Base-by-base conservation (phyloP, 148 eudicot species). In the Rhododendron williamsianum region DNA sequence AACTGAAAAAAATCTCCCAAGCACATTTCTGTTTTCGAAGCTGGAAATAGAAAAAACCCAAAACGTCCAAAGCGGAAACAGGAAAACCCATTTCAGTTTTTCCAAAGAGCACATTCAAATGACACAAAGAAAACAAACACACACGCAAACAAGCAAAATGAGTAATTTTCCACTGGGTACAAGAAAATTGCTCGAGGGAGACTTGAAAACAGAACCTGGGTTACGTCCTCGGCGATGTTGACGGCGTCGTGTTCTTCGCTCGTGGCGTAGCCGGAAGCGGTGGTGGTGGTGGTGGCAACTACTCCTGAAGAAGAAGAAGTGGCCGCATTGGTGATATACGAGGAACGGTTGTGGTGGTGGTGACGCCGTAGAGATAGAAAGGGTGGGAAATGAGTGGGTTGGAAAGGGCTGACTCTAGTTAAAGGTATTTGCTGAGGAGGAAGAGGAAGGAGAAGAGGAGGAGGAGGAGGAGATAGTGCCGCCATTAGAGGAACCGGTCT, bases 141-240 rank as follows among this genome's bases (percentile, higher is more conserved):
- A 9, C 7, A 9, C 15, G 36, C 35, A n/a, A 1, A 12, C 19
- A 48, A 46, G 21, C 58, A 79, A 49, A 30, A 72, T 16, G 9
- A 36, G 48, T 41, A 76, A 38, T 38, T 38, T 36, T 41, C 38
- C 48, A 41, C 25, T 6, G 48, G 48, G 27, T 16, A 19, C 36
- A 72, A 76, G 51, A 76, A 13, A 76, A 76, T 19, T 9, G 49
- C 49, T 46, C 11, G 49, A 46, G 49, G 49, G 49, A 46, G 48
- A 52, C 1, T 13, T 16, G 72, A 81, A 48, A 49, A 36, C 19
- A 36, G 23, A 56, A 91, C 95, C 95, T 93, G 93, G 86, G 95
- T 93, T 43, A 92, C 95, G 74, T 93, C 93, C 1, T 91, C 93
- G 12, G 95, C 95, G 73, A 93, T 93, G 89, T 93, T 93, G 51